phyloP scores from a whole-genome alignment of 106 monocot genomes.

The Dioscorea zingiberensis region DNA sequence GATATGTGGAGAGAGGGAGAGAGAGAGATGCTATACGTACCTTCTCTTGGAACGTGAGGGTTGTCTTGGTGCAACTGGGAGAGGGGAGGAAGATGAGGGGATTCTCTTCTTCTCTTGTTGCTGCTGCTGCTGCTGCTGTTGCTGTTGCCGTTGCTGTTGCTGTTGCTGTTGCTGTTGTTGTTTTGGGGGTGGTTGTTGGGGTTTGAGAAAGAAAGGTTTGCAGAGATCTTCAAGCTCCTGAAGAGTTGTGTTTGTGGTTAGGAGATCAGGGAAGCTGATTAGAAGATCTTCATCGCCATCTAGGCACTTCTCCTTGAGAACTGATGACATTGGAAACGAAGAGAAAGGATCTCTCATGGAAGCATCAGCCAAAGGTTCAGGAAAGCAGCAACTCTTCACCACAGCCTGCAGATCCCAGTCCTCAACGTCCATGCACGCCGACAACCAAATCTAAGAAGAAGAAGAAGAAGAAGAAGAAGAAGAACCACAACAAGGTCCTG shows the following conservation, averaged over 20 bases:
- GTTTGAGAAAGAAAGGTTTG: conserved; percentile 2
- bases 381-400: neutral
- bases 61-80: neutral
- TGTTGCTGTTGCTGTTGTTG: neutral
- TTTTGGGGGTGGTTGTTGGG: neutral
- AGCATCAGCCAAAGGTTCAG: neutral
- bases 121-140: neutral
- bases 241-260: neutral
- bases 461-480: neutral
- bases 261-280: neutral
- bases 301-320: neutral
- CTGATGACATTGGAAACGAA: neutral
- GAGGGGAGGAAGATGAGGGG: neutral
- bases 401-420: conserved; percentile 11
- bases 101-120: neutral
- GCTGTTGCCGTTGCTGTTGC: too few species aligned
- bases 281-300: neutral
- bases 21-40: neutral
- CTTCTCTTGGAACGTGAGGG: conserved; percentile 7
- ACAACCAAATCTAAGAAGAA: neutral
- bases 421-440: neutral
- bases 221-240: conserved; percentile 9
- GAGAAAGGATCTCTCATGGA: neutral
- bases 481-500: too few species aligned
- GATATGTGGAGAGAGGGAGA: neutral